These are phyloP conservation scores for Colletotrichum sp. DNA, from an alignment of 2,329 filamentous ascomycete species.

Conservation along the genomic window DNA sequence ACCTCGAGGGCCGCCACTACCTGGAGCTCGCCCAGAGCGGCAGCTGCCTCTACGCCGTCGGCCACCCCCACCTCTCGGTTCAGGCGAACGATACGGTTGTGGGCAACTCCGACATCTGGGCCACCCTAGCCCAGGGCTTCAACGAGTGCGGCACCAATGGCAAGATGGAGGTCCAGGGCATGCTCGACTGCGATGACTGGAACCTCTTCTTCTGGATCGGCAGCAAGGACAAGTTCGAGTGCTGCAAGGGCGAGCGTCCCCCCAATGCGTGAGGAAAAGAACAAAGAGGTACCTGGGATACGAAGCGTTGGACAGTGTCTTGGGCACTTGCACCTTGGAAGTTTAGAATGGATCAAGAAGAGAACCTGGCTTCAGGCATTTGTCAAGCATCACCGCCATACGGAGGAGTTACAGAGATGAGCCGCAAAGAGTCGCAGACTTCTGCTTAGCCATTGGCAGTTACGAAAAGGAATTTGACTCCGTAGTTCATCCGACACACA, in stretches of 20 bases:
- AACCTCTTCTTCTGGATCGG: not conserved
- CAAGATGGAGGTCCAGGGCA: not conserved
- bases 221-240: not conserved
- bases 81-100: not conserved
- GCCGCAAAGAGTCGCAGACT: not conserved
- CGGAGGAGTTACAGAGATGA: not conserved
- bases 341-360: not conserved
- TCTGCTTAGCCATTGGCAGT: not conserved
- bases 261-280: not conserved
- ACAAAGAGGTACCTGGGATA: not conserved
- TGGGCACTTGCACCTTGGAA: not conserved
- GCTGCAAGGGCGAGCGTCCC: not conserved
- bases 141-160: not conserved
- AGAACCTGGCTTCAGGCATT: not conserved
- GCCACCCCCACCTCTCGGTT: not conserved
- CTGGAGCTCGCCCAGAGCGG: not conserved
- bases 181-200: not conserved
- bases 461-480: not conserved
- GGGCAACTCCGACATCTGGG: not conserved
- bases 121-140: not conserved
- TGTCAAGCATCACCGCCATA: not conserved
- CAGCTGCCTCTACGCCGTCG: not conserved
- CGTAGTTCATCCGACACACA: not conserved
- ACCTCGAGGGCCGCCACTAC: not conserved
- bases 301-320: not conserved